These are phyloP conservation scores for Puccinia coronata DNA, from an alignment of 1,284 basidiomycete genomes.

Conservation along the genomic window DNA sequence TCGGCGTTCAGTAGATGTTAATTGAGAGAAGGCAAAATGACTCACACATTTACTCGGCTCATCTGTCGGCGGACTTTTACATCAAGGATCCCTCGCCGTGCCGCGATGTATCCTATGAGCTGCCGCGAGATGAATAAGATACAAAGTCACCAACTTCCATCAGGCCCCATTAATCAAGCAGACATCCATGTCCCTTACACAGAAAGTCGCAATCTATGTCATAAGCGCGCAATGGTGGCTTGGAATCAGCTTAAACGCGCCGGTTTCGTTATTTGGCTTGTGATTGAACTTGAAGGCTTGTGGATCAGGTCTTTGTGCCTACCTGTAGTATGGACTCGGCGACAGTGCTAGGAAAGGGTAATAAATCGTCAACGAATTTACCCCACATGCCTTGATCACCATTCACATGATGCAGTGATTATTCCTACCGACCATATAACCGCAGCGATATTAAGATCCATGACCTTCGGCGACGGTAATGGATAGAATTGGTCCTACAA, in stretches of 20 bases:
- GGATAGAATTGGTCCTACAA: neutral
- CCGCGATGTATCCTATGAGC: conserved; percentile 41
- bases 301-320: neutral
- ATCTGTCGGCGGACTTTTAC: conserved; percentile 6
- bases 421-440: neutral
- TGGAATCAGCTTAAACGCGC: neutral
- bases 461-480: neutral
- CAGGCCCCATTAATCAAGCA: neutral
- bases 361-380: neutral
- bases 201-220: conserved; percentile 27
- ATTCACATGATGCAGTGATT: neutral
- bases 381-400: neutral
- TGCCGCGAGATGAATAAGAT: neutral
- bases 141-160: no score
- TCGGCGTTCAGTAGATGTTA: conserved; percentile 50
- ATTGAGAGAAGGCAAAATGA: neutral
- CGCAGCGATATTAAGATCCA: neutral
- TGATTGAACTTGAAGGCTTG: neutral
- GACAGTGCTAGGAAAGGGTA: conserved; percentile 15
- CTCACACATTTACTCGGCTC: conserved; percentile 41
- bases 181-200: conserved; percentile 16
- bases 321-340: conserved; percentile 28
- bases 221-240: neutral
- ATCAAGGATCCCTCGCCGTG: conserved; percentile 13
- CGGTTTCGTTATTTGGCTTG: no score